These are phyloP conservation scores for Strigomonas culicis DNA, from an alignment of 208 protist species.

Conservation along the genomic window DNA sequence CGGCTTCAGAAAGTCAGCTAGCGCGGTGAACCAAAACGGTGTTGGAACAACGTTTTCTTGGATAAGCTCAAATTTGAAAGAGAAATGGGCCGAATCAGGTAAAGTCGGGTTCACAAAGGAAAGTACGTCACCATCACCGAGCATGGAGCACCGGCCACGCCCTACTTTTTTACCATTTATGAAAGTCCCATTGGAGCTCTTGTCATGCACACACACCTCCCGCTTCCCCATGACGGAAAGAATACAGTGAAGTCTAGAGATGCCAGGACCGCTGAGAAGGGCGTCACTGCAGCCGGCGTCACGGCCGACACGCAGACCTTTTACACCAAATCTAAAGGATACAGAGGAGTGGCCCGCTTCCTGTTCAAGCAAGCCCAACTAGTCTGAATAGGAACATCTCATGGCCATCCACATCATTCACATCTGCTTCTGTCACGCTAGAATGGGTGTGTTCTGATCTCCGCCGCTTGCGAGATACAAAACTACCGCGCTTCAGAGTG, in stretches of 20 bases:
- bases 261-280: conserved; percentile 18
- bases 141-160: conserved; percentile 22
- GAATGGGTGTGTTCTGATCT: too few relatives aligned
- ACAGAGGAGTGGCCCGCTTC: neutral
- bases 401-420: too few relatives aligned
- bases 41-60: neutral
- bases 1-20: conserved; percentile 20
- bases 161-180: conserved; percentile 55
- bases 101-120: conserved; percentile 53
- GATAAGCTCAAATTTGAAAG: conserved; percentile 21
- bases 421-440: conserved; percentile 5
- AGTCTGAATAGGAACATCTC: too few relatives aligned
- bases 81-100: conserved; percentile 25
- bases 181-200: conserved; percentile 75
- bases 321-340: conserved; percentile 27
- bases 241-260: conserved; percentile 51
- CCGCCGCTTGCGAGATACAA: too few relatives aligned
- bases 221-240: conserved; percentile 46
- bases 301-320: conserved; percentile 41
- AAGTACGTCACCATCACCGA: conserved; percentile 43
- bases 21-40: neutral
- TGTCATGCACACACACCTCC: conserved; percentile 57
- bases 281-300: conserved; percentile 37
- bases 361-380: neutral
- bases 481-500: too few relatives aligned